Conservation (phyloP, 2,329 filamentous ascomycete genomes). For the Penicillium sumatraense region DNA sequence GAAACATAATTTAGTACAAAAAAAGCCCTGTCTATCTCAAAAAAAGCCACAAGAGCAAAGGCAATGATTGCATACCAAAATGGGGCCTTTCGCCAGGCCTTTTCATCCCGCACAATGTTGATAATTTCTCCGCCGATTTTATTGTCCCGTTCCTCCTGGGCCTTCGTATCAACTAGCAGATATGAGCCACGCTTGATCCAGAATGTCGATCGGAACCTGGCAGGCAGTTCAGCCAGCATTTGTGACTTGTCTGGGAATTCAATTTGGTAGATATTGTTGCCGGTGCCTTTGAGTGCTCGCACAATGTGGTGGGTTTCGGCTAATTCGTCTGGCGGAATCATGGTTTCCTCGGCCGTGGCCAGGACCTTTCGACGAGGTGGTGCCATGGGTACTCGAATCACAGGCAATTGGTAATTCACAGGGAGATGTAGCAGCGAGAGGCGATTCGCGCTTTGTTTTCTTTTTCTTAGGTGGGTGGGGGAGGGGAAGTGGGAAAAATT, state of each 20-base stretch:
- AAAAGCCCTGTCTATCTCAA: conserved; percentile 4
- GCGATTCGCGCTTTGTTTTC: background rate
- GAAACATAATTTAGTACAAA: conserved; percentile 14
- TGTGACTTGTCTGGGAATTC: conserved; percentile 68
- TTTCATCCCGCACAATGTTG: conserved; percentile 91
- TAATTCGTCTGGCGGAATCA: conserved; percentile 62
- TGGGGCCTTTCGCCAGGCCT: conserved; percentile 81
- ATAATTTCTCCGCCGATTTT: conserved; percentile 87
- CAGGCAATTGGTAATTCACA: background rate
- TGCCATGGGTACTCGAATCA: conserved; percentile 57
- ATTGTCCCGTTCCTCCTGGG: conserved; percentile 69
- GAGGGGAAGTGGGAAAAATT: conserved; percentile 5
- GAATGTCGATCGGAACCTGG: conserved; percentile 86
- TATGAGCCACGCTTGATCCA: conserved; percentile 91
- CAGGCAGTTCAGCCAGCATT: conserved; percentile 78
- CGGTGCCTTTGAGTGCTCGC: conserved; percentile 78
- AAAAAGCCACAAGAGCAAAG: background rate
- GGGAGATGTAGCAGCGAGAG: background rate
- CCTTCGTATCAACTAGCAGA: conserved; percentile 76
- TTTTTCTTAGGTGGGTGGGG: no score
- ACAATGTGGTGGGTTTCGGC: conserved; percentile 66
- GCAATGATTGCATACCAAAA: conserved; percentile 71
- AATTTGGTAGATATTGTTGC: conserved; percentile 87
- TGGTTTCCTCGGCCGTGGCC: conserved; percentile 75
- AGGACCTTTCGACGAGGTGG: conserved; percentile 77